Evolutionary conservation across 148 eudicot genomes (phyloP).

Genomic region (Linanthus parryae): DNA sequence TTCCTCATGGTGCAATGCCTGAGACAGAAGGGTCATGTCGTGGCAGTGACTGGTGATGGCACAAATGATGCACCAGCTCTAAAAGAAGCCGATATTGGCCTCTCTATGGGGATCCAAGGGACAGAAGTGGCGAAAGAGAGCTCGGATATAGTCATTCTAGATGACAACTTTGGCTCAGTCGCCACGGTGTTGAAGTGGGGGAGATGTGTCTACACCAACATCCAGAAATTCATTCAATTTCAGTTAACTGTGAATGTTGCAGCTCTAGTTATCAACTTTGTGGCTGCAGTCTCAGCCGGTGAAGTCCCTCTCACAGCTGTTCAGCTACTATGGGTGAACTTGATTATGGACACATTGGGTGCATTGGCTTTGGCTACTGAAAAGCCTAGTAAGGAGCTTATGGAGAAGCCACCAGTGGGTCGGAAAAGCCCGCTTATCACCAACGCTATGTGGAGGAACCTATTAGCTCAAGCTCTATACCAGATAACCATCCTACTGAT

Average conservation of each 20-base stretch:
- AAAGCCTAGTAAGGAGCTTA: constrained; percentile 14
- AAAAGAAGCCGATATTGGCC: constrained; percentile 17
- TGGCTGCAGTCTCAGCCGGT: constrained; percentile 9
- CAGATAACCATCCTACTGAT: constrained; percentile 10
- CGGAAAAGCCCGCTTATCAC: constrained; percentile 10
- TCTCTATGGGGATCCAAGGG: constrained; percentile 19
- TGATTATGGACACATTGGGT: constrained; percentile 19
- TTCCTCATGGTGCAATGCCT: constrained; percentile 17
- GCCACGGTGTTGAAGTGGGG: constrained; percentile 13
- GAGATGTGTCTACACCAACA: constrained; percentile 12
- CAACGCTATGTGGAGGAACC: constrained; percentile 20
- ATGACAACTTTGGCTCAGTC: constrained; percentile 14
- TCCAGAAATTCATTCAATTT: constrained; percentile 13
- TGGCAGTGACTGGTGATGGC: constrained; percentile 16
- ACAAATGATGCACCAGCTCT: constrained; percentile 17
- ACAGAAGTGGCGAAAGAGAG: constrained; percentile 19
- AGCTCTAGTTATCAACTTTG: constrained; percentile 9
- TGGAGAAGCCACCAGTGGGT: constrained; percentile 13
- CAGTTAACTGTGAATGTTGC: constrained; percentile 14
- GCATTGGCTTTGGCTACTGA: constrained; percentile 17
- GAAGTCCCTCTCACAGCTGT: constrained; percentile 12
- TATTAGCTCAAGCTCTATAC: constrained; percentile 12
- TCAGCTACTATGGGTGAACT: constrained; percentile 14
- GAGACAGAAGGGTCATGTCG: constrained; percentile 13
- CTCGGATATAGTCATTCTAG: constrained; percentile 18